Percentiles rank a stretch among this genome's conserved stretches.
phyloP scores from a whole-genome alignment of 2,329 filamentous ascomycete species.

The Helotiales sp. region DNA sequence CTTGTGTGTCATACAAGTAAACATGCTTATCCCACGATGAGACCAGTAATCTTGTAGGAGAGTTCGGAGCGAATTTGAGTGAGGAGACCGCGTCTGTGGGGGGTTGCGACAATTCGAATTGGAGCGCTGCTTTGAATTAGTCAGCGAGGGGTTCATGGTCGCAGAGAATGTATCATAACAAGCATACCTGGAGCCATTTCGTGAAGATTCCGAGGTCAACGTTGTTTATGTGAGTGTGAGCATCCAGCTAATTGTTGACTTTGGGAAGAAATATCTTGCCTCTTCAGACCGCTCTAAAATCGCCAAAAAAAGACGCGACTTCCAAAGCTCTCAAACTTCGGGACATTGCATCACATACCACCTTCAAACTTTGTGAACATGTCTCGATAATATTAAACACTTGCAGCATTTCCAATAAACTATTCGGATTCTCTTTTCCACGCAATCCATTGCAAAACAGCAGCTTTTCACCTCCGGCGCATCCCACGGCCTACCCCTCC shows the following conservation, averaged over 20 bases:
- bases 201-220: background rate
- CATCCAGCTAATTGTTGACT: background rate
- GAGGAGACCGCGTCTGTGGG: slow-evolving; percentile 87
- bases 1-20: slow-evolving; percentile 79
- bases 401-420: background rate
- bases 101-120: slow-evolving; percentile 80
- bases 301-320: slow-evolving; percentile 6
- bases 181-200: slow-evolving; percentile 12
- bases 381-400: background rate
- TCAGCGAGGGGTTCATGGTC: background rate
- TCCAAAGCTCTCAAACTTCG: background rate
- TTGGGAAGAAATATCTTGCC: background rate
- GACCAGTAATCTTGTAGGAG: slow-evolving; percentile 77
- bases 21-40: slow-evolving; percentile 93
- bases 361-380: background rate
- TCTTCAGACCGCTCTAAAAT: slow-evolving; percentile 11
- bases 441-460: background rate
- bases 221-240: background rate
- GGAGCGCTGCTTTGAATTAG: slow-evolving; percentile 51
- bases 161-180: background rate
- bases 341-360: background rate
- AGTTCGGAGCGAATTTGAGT: slow-evolving; percentile 78
- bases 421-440: background rate
- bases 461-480: background rate
- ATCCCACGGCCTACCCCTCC: background rate